Evolutionary conservation across 164 flowering plant genomes (phyloP), one percentile per base, ranked within the genome.

Genomic region (Santalum album): DNA sequence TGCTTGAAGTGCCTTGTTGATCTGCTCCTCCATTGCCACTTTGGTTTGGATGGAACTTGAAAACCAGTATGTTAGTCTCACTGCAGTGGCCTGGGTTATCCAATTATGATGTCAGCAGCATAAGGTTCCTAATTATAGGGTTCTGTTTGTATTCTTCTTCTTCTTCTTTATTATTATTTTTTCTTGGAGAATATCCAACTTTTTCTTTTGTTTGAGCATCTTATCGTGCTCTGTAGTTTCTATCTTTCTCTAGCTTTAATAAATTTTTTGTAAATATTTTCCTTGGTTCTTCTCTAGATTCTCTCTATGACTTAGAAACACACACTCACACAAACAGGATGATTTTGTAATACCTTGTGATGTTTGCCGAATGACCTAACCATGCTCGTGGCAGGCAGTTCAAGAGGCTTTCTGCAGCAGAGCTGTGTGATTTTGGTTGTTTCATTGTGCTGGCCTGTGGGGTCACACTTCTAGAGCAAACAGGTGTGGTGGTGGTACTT

Each of bases 391-490:
- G 73, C 98, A 92, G 99, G 90, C 94, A 85, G 86, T 81, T 87
- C 74, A 81, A 69, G 78, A 82, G 62, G 70, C 95, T 71, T 53
- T 81, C 86, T 60, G 77, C 92, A 59, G 87, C 83, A 54, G 95
- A 87, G 69, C 67, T 90, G 42, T 85, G 90, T 52, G 97, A 94
- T 71, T 75, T 85, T 57, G 79, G 96, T 45, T 94, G 96, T 67
- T 90, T 85, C 52, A 16, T 80, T 25, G 81, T 80, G 46, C 64
- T 94, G 77, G 72, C 64, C 26, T 74, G 72, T 71, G 99, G 96
- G 55, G 85, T 85, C 32, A 47, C 67, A 48, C 77, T 87, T 46
- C 69, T 94, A 54, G 80, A 75, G 62, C 75, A 61, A 72, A 82
- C 81, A 77, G 98, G 98, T 92, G 17, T 49, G 14, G 42, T 50